These are phyloP conservation scores for Exophiala spinifera DNA, from an alignment of 2,329 filamentous ascomycete species.

Conservation along the genomic window DNA sequence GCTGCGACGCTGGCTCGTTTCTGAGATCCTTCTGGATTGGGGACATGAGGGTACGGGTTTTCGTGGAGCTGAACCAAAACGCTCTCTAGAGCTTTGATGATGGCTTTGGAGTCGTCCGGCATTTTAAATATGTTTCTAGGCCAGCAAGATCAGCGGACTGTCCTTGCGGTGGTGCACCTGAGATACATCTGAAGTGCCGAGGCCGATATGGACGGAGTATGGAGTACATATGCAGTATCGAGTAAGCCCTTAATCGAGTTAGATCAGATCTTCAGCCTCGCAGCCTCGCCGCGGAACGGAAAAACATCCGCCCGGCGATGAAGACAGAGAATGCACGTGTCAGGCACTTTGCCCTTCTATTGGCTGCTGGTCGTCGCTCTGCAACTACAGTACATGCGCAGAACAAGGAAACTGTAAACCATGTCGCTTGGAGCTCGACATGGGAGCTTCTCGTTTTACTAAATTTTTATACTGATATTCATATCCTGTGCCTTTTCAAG, in stretches of 20 bases:
- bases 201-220: too few relatives aligned
- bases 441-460: not conserved
- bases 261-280: not conserved
- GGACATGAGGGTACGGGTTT: constrained; percentile 42
- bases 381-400: too few relatives aligned
- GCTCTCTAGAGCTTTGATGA: constrained; percentile 21
- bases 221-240: too few relatives aligned
- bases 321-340: not conserved
- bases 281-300: not conserved
- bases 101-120: constrained; percentile 24
- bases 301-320: not conserved
- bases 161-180: too few relatives aligned
- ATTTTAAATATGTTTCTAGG: too few relatives aligned
- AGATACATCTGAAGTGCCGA: too few relatives aligned
- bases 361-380: not conserved
- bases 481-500: not conserved
- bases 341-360: not conserved
- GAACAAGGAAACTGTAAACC: too few relatives aligned
- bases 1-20: constrained; percentile 65
- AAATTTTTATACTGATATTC: not conserved
- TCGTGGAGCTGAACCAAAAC: constrained; percentile 23
- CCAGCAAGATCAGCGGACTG: too few relatives aligned
- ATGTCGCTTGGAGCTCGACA: too few relatives aligned
- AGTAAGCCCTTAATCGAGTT: too few relatives aligned
- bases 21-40: constrained; percentile 48